Evolutionary conservation across 1,284 basidiomycete genomes (phyloP).

Genomic region (Termitomyces sp.): DNA sequence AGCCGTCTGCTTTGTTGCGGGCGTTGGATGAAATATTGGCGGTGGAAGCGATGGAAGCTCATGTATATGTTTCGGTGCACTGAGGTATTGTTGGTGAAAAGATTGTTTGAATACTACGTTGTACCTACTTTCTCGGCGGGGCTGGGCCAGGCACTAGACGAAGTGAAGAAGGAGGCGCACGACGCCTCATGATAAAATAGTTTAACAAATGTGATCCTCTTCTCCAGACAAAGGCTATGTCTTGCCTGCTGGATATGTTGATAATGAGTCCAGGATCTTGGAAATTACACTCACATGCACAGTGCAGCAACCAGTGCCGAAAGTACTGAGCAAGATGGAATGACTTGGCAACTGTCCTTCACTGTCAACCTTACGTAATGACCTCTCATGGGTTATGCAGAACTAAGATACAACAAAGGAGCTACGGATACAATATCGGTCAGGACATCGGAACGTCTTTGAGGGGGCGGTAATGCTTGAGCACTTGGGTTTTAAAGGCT

Average conservation of each 20-base stretch:
- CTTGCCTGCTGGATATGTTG: background rate
- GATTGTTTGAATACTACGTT: background rate
- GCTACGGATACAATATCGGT: conserved; percentile 23
- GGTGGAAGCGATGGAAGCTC: conserved; percentile 50
- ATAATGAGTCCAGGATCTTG: background rate
- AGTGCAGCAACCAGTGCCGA: conserved; percentile 25
- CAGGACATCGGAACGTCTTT: conserved; percentile 37
- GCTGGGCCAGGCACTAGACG: conserved; percentile 50
- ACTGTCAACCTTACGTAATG: conserved; percentile 5
- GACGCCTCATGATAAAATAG: conserved; percentile 43
- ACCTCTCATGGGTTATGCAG: background rate
- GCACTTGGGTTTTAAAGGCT: conserved; percentile 70
- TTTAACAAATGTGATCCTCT: conserved; percentile 12
- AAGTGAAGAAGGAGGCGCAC: conserved; percentile 54
- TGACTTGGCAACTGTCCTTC: background rate
- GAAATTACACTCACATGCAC: conserved; percentile 19
- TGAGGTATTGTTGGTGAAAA: conserved; percentile 16
- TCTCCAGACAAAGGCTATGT: background rate
- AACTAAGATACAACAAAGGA: conserved; percentile 10
- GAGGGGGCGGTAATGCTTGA: conserved; percentile 68
- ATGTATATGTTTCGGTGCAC: conserved; percentile 54
- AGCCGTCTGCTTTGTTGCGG: conserved; percentile 18
- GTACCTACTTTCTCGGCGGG: conserved; percentile 42
- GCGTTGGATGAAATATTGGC: conserved; percentile 33
- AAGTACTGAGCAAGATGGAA: background rate